A percentile compares a stretch with the other conserved stretches of the same genome.
These are phyloP conservation scores for Centaurea solstitialis DNA, from an alignment of 129 eudicot genomes.

Conservation along the genomic window DNA sequence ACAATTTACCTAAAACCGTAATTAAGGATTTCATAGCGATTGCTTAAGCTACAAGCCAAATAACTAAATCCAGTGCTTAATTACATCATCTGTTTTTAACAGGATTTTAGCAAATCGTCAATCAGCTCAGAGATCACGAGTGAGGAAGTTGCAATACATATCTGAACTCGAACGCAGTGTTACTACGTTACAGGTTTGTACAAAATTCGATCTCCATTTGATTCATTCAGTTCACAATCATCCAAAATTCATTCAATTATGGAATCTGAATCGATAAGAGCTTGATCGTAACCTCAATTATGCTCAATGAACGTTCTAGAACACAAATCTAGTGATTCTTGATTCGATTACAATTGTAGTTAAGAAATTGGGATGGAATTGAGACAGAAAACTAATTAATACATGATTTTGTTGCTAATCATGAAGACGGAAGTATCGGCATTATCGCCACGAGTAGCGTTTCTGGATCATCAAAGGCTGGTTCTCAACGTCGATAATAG, in stretches of 20 bases:
- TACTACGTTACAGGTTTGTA: constrained; percentile 76
- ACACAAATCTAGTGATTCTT: background rate
- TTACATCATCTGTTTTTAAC: constrained; percentile 6
- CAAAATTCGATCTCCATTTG: background rate
- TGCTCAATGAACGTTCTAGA: background rate
- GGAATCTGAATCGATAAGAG: background rate
- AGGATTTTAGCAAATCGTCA: constrained; percentile 95
- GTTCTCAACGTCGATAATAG: constrained; percentile 87
- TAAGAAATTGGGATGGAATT: background rate
- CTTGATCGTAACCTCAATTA: background rate
- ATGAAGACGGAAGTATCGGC: constrained; percentile 87
- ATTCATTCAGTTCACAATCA: background rate
- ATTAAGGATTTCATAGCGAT: background rate
- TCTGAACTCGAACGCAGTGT: constrained; percentile 96
- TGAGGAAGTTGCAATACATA: constrained; percentile 85
- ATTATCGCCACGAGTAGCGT: constrained; percentile 92
- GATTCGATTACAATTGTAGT: background rate
- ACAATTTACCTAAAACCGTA: background rate
- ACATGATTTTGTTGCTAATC: constrained; percentile 13
- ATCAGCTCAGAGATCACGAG: constrained; percentile 95
- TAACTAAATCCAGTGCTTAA: background rate
- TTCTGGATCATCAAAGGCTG: constrained; percentile 84
- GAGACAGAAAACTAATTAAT: background rate
- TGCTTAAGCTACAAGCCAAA: constrained; percentile 29
- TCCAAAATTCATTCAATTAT: background rate